Conservation (phyloP, 1,139 yeast genomes). For the Magnusiomyces ingens region DNA sequence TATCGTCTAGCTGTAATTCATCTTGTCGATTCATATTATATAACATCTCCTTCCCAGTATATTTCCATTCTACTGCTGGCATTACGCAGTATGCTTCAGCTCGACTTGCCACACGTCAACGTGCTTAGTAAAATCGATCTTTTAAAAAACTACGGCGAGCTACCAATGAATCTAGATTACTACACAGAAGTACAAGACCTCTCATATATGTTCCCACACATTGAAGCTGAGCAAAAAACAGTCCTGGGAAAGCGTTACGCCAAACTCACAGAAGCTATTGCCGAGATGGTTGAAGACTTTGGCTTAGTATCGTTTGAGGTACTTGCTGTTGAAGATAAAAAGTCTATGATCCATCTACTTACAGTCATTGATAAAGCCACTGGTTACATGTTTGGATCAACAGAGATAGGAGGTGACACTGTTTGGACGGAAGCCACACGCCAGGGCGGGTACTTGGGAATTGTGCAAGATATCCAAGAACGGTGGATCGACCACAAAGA, state of each 20-base stretch:
- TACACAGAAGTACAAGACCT: slow-evolving; percentile 92
- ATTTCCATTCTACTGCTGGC: slow-evolving; percentile 77
- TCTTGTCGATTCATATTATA: slow-evolving; percentile 74
- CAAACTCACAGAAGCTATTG: slow-evolving; percentile 67
- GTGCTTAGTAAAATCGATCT: slow-evolving; percentile 87
- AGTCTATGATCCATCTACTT: slow-evolving; percentile 78
- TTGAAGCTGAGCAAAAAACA: slow-evolving; percentile 62
- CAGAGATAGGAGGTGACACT: slow-evolving; percentile 91
- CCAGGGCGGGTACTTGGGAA: slow-evolving; percentile 53
- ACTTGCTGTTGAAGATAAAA: slow-evolving; percentile 81
- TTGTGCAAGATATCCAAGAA: slow-evolving; percentile 75
- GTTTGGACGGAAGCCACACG: slow-evolving; percentile 95
- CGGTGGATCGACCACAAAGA: slow-evolving; percentile 90
- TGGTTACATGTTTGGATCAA: slow-evolving; percentile 88
- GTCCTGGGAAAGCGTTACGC: slow-evolving; percentile 58
- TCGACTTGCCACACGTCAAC: slow-evolving; percentile 90
- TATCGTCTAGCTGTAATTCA: slow-evolving; percentile 81
- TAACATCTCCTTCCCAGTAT: slow-evolving; percentile 86
- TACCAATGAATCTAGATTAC: slow-evolving; percentile 64
- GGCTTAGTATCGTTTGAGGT: slow-evolving; percentile 87
- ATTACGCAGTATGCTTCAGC: slow-evolving; percentile 82
- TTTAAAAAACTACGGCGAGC: slow-evolving; percentile 56
- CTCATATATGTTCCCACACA: slow-evolving; percentile 55
- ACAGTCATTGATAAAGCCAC: slow-evolving; percentile 80
- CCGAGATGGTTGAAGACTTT: slow-evolving; percentile 79